phyloP scores from a whole-genome alignment of 345 rosid species.

The Noccaea bulbosa region DNA sequence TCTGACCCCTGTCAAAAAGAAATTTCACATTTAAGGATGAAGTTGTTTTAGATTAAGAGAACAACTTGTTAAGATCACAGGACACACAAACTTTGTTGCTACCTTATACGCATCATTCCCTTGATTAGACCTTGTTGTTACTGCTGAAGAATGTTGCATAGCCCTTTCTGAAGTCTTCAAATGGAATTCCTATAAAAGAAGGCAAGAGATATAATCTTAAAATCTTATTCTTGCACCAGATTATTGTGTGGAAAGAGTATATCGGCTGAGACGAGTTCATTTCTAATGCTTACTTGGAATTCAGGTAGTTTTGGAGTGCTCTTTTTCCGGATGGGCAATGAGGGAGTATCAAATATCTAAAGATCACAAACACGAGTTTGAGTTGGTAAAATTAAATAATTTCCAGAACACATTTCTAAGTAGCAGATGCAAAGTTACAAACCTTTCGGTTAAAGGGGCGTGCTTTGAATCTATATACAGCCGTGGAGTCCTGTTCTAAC shows the following conservation, averaged over 20 bases:
- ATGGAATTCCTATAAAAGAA: slow-evolving; percentile 72
- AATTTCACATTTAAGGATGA: slow-evolving; percentile 19
- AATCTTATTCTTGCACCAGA: not conserved
- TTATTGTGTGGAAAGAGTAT: not conserved
- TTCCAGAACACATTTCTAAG: slow-evolving; percentile 1
- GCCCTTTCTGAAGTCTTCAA: slow-evolving; percentile 90
- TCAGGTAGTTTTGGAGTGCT: slow-evolving; percentile 80
- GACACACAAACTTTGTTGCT: not conserved
- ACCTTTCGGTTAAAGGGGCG: slow-evolving; percentile 98
- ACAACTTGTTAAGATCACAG: not conserved
- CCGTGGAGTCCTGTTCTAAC: slow-evolving; percentile 46
- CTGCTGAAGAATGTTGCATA: slow-evolving; percentile 65
- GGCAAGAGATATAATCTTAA: slow-evolving; percentile 26
- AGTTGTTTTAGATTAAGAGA: slow-evolving; percentile 7
- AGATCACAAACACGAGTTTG: slow-evolving; percentile 38
- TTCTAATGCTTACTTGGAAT: slow-evolving; percentile 65
- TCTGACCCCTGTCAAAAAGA: slow-evolving; percentile 54
- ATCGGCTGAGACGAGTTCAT: slow-evolving; percentile 1
- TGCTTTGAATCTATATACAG: slow-evolving; percentile 80
- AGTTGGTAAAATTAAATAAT: slow-evolving; percentile 19
- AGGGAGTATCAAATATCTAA: slow-evolving; percentile 89
- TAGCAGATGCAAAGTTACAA: slow-evolving; percentile 46
- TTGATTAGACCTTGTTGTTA: slow-evolving; percentile 52
- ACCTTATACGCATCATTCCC: slow-evolving; percentile 61
- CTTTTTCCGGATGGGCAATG: slow-evolving; percentile 71